Base-by-base conservation (phyloP, 23 red algal species). In the Gracilaria domingensis region DNA sequence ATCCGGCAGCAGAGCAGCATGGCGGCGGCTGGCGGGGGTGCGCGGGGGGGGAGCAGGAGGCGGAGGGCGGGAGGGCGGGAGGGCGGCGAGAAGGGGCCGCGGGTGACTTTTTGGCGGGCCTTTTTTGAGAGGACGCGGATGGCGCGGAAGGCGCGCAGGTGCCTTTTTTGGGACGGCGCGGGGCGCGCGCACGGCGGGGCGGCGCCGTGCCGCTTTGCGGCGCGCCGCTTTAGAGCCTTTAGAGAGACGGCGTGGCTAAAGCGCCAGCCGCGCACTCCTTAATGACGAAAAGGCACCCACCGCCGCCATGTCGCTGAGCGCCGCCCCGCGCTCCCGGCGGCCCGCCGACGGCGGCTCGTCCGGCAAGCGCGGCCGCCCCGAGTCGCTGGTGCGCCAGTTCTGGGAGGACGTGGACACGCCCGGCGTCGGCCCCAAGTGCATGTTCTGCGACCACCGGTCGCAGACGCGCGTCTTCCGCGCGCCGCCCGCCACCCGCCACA, bases 341-440 rank as follows among this genome's bases (percentile, higher is more conserved):
- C 34, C 77, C 51, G 77, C 77, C 49, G 77, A 81, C 26, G 77
- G 77, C 77, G 28, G 26, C 30, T 59, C 69, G 50, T 42, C 86
- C 55, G 86, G 86, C 86, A 78, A 79, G 53, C 86, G 86, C 72
- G 86, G 86, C 25, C 86, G 86, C 38, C 86, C 86, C 37, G 86
- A 89, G 40, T 89, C 86, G 50, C 54, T 79, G 28, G 86, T 89
- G 24, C 69, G 86, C 29, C 86, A 65, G 44, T 89, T 53, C 55
- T 89, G 86, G 86, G 86, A 78, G 48, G 86, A 89, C 86, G 72
- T 89, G 14, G 57, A 79, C 75, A 36, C 33, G 23, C 72, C 72
- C 40, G 47, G 44, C 70, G 30, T 80, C 42, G 86, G 86, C n/a
- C 55, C 86, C 72, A 89, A 89, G 58, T 89, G 86, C 50, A 65